Conservation (phyloP, 106 monocot genomes). For the Dendrobium chrysotoxum region DNA sequence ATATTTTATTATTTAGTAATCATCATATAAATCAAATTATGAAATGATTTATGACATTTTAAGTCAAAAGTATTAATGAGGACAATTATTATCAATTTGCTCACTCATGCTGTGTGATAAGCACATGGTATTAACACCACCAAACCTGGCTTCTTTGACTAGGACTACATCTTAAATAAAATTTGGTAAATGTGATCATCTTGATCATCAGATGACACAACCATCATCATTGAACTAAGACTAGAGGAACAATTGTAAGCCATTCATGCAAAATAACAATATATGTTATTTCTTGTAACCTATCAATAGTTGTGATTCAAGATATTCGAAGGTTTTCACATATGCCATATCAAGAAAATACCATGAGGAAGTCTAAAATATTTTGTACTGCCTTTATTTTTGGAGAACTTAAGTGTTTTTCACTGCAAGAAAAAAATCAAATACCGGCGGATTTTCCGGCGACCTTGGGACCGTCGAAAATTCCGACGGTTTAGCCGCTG, state of each 20-base stretch:
- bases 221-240: neutral
- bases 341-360: neutral
- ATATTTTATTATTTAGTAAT: neutral
- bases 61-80: neutral
- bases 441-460: too few relatives aligned
- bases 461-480: too few relatives aligned
- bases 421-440: too few relatives aligned
- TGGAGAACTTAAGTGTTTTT: neutral
- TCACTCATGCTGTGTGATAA: too few relatives aligned
- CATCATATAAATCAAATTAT: neutral
- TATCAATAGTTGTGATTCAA: neutral
- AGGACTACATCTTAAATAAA: neutral
- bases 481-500: too few relatives aligned
- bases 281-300: neutral
- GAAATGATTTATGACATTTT: neutral
- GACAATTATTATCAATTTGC: neutral
- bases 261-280: neutral
- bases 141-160: neutral
- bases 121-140: neutral
- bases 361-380: neutral
- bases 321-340: neutral
- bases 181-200: neutral
- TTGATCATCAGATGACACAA: neutral
- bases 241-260: neutral
- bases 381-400: neutral